Evolutionary conservation across 179 eudicot species (phyloP).

Genomic region (Silene coronaria): DNA sequence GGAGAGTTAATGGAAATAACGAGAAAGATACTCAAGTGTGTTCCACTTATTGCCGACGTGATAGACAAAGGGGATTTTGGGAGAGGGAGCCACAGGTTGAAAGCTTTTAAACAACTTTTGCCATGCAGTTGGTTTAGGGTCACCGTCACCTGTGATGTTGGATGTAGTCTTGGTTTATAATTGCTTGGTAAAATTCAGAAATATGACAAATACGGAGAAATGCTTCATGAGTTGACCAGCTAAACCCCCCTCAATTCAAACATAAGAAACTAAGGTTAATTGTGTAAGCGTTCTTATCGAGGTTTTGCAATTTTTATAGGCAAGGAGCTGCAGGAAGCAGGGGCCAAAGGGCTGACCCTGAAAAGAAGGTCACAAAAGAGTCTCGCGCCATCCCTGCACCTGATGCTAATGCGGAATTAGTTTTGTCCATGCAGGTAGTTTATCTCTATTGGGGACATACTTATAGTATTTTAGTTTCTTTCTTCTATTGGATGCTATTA

Average conservation of each 20-base stretch:
- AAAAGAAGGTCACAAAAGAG: conserved; percentile 58
- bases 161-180: neutral
- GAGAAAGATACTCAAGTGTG: neutral
- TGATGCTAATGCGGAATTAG: conserved; percentile 87
- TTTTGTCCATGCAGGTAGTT: conserved; percentile 68
- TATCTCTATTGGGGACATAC: neutral
- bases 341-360: conserved; percentile 56
- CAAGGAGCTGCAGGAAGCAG: conserved; percentile 68
- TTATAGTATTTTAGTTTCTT: neutral
- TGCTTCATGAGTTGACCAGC: neutral
- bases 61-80: neutral
- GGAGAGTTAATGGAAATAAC: neutral
- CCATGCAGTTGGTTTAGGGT: neutral
- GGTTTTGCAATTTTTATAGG: conserved; percentile 30
- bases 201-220: neutral
- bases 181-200: neutral
- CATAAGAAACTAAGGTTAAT: neutral
- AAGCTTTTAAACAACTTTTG: neutral
- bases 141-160: neutral
- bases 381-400: conserved; percentile 94
- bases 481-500: conserved; percentile 13
- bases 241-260: neutral
- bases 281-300: conserved; percentile 9
- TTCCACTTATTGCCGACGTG: neutral
- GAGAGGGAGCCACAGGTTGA: neutral